Conservation (phyloP, 495 filamentous ascomycete species). For the Echria macrotheca region DNA sequence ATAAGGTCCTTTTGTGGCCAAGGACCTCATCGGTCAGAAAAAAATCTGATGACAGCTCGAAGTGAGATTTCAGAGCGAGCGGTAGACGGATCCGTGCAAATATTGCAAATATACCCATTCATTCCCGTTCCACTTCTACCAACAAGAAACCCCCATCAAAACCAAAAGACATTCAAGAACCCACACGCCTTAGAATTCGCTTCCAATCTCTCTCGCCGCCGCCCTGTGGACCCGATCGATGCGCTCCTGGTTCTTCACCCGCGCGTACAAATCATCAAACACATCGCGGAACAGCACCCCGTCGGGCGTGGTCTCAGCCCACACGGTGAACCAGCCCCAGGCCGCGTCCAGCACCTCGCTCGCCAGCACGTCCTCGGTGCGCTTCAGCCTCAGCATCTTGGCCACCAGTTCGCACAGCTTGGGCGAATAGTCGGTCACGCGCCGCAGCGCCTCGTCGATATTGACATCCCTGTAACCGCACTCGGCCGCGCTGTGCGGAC, state of each 20-base stretch:
- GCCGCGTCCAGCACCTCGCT: slow-evolving; percentile 18
- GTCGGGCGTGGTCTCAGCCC: slow-evolving; percentile 22
- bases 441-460: slow-evolving; percentile 11
- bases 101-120: too few relatives aligned
- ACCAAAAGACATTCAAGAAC: too few relatives aligned
- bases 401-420: slow-evolving; percentile 20
- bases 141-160: too few relatives aligned
- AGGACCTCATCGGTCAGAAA: too few relatives aligned
- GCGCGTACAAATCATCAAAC: slow-evolving; percentile 24
- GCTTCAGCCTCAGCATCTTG: slow-evolving; percentile 20
- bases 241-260: slow-evolving; percentile 22
- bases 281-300: slow-evolving; percentile 24
- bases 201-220: too few relatives aligned
- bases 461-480: slow-evolving; percentile 22
- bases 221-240: too few relatives aligned
- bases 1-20: too few relatives aligned
- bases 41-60: too few relatives aligned
- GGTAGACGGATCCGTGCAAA: too few relatives aligned
- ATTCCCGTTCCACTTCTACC: too few relatives aligned
- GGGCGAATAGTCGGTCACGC: slow-evolving; percentile 18
- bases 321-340: slow-evolving; percentile 22
- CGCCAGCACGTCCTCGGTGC: slow-evolving; percentile 12
- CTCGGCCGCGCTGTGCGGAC: background rate
- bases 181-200: too few relatives aligned
- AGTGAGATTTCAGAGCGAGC: too few relatives aligned